Conservation (phyloP, 2,329 filamentous ascomycete genomes). For the Aspergillus brasiliensis region DNA sequence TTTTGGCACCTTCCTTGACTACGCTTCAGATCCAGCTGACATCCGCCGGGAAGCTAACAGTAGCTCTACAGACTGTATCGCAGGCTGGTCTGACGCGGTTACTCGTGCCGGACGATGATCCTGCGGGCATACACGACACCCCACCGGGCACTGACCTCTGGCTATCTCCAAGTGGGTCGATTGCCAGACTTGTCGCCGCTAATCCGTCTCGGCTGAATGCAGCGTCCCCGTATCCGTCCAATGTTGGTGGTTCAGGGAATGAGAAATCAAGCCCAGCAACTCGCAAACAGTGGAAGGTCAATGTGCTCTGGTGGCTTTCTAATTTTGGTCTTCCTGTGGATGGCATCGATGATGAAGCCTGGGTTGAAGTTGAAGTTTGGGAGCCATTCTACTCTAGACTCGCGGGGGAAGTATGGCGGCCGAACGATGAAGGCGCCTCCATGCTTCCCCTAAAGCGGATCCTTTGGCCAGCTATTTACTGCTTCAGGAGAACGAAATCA, state of each 20-base stretch:
- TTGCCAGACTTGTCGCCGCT: constrained; percentile 36
- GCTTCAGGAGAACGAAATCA: constrained; percentile 41
- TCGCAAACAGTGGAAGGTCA: constrained; percentile 38
- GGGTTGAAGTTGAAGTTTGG: constrained; percentile 47
- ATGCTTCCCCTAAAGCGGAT: constrained; percentile 42
- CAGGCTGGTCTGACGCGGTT: constrained; percentile 41
- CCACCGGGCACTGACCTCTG: constrained; percentile 40
- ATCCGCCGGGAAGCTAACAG: constrained; percentile 37
- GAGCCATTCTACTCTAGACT: constrained; percentile 42
- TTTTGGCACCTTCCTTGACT: constrained; percentile 35
- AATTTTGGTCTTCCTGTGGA: constrained; percentile 39
- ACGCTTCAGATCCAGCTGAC: constrained; percentile 43
- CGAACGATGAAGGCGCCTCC: constrained; percentile 30
- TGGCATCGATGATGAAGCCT: constrained; percentile 34
- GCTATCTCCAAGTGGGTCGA: constrained; percentile 43
- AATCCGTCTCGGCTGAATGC: constrained; percentile 24
- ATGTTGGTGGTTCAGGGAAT: constrained; percentile 12
- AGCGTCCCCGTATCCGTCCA: constrained; percentile 24
- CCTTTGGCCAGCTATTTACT: constrained; percentile 48
- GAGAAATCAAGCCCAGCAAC: constrained; percentile 17
- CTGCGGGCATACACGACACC: constrained; percentile 18
- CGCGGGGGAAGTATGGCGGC: constrained; percentile 35
- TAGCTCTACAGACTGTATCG: constrained; percentile 39
- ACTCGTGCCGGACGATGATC: constrained; percentile 22
- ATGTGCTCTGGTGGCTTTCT: constrained; percentile 39